Conservation (phyloP, 2,329 filamentous ascomycete genomes). For the Talaromyces sp. region DNA sequence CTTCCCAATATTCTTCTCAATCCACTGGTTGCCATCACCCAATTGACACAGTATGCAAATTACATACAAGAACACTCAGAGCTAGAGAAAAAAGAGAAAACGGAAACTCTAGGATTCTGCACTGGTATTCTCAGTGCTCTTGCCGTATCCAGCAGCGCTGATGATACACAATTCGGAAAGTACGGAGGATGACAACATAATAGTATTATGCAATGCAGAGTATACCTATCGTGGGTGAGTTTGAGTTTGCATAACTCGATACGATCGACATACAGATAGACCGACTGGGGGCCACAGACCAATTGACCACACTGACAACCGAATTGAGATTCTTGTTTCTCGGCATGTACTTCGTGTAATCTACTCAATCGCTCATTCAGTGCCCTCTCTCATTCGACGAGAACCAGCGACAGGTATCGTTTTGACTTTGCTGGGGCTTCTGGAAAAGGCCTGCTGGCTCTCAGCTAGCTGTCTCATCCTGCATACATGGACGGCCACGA, state of each 20-base stretch:
- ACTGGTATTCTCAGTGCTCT: constrained; percentile 1
- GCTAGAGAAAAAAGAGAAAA: not conserved
- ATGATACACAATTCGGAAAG: constrained; percentile 26
- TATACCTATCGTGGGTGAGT: not conserved
- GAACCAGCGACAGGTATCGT: not conserved
- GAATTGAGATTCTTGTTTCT: not conserved
- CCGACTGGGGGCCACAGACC: not conserved
- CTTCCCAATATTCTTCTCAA: not conserved
- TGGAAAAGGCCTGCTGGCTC: not conserved
- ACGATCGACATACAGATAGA: not conserved
- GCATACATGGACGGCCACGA: not conserved
- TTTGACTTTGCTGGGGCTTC: not conserved
- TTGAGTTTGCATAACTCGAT: not conserved
- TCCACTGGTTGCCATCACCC: not conserved
- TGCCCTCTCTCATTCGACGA: not conserved
- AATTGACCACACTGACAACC: not conserved
- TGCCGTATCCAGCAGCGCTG: constrained; percentile 32
- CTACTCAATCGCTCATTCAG: not conserved
- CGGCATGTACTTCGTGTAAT: not conserved
- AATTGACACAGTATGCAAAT: not conserved
- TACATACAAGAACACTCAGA: not conserved
- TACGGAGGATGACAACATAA: constrained; percentile 23
- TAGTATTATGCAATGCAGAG: not conserved
- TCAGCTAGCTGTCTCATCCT: not conserved
- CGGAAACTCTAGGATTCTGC: not conserved